These are phyloP conservation scores for Magnaporthiopsis poae DNA, from an alignment of 2,329 filamentous ascomycete species.

Conservation along the genomic window DNA sequence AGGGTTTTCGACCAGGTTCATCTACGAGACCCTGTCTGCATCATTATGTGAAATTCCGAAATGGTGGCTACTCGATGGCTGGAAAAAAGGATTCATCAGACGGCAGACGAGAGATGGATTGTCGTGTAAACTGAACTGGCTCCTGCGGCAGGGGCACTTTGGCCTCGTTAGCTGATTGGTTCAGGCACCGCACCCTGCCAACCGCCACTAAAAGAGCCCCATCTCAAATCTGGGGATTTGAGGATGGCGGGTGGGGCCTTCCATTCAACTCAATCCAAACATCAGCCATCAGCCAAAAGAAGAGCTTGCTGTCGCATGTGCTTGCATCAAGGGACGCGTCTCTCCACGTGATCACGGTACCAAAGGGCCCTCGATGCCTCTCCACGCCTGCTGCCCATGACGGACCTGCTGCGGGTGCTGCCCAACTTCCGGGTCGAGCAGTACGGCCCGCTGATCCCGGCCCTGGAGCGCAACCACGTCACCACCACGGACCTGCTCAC, in stretches of 20 bases:
- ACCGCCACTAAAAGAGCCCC: background rate
- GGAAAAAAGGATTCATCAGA: no score
- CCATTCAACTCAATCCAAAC: background rate
- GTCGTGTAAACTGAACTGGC: no score
- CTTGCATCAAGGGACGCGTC: background rate
- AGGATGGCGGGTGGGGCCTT: background rate
- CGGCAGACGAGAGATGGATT: no score
- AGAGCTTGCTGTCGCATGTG: no score
- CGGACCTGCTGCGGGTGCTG: slow-evolving; percentile 73
- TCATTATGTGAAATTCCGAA: no score
- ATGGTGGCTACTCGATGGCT: no score
- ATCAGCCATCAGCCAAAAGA: background rate
- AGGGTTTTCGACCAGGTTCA: no score
- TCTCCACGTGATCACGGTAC: no score
- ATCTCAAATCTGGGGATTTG: background rate
- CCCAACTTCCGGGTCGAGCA: slow-evolving; percentile 65
- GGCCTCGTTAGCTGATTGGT: background rate
- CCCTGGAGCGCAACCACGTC: slow-evolving; percentile 67
- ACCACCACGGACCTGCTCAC: slow-evolving; percentile 77
- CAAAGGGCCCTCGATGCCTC: no score
- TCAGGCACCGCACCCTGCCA: background rate
- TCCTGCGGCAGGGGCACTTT: no score
- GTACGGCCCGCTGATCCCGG: slow-evolving; percentile 66
- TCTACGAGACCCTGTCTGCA: no score
- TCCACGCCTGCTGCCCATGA: slow-evolving; percentile 45